Evolutionary conservation across 176 grass and related monocot genomes (phyloP).

Genomic region (Eremochloa ophiuroides): DNA sequence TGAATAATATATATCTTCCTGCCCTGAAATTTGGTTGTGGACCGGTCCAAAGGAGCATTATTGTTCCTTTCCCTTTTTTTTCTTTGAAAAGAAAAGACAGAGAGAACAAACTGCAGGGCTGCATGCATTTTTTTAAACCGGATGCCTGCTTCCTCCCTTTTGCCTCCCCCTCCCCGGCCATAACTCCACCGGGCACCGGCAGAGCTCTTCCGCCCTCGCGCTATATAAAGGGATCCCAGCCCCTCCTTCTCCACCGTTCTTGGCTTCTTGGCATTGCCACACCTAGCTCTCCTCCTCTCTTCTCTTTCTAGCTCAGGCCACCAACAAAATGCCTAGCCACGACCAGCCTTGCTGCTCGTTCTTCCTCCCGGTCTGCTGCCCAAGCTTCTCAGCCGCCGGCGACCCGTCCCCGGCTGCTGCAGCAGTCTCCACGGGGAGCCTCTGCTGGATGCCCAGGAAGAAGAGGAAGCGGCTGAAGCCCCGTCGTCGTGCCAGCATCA

Average conservation of each 20-base stretch:
- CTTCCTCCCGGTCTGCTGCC: neutral
- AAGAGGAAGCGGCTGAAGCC: conserved; percentile 4
- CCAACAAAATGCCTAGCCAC: conserved; percentile 1
- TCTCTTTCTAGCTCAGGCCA: neutral
- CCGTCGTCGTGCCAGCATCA: neutral
- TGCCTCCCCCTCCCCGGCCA: conserved; percentile 7
- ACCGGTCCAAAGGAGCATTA: neutral
- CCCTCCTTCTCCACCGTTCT: neutral
- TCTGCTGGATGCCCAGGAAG: neutral
- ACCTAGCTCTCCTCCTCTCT: too few relatives aligned
- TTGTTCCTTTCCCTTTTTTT: too few relatives aligned
- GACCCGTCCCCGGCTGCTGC: neutral
- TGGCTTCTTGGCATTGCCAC: neutral
- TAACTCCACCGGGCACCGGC: conserved; percentile 3
- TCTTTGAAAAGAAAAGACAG: neutral
- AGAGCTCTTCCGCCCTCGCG: too few relatives aligned
- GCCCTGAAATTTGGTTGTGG: neutral
- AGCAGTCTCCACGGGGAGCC: neutral
- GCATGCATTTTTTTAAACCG: conserved; percentile 13
- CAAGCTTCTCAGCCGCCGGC: neutral
- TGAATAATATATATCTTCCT: neutral
- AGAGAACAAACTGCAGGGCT: neutral
- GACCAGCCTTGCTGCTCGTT: neutral
- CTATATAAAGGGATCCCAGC: conserved; percentile 31
- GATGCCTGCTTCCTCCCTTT: conserved; percentile 33